Percentiles rank a stretch among this genome's conserved stretches.
Conservation (phyloP, 768 basidiomycete species). For the Clitopilus hobsonii region DNA sequence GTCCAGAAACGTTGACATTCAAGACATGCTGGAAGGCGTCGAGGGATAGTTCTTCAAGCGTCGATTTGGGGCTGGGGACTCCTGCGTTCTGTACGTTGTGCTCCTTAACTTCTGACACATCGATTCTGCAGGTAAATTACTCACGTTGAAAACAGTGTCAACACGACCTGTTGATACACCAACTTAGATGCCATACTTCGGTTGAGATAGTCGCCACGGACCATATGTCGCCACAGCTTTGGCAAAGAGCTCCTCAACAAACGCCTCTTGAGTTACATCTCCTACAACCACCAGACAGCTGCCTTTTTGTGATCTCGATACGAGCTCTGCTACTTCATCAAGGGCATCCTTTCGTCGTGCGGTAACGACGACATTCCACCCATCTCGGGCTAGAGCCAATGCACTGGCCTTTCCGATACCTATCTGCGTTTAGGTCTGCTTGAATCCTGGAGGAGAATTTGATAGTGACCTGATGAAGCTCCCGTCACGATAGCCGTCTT, state of each 20-base stretch:
- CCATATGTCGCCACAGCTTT: conserved; percentile 54
- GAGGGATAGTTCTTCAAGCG: conserved; percentile 58
- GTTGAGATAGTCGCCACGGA: conserved; percentile 14
- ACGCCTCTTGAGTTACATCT: conserved; percentile 60
- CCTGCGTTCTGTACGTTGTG: conserved; percentile 78
- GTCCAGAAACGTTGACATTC: conserved; percentile 66
- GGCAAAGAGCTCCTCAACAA: conserved; percentile 58
- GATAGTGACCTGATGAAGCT: conserved; percentile 47
- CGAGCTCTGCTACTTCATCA: conserved; percentile 47
- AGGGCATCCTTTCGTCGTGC: conserved; percentile 58
- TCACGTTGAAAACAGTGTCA: conserved; percentile 81
- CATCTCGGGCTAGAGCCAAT: conserved; percentile 62
- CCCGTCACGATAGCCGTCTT: conserved; percentile 37
- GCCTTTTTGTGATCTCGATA: conserved; percentile 22
- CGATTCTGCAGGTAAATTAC: not conserved
- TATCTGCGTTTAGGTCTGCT: conserved; percentile 8
- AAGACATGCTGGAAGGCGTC: conserved; percentile 61
- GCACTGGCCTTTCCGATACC: conserved; percentile 66
- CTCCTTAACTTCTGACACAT: not conserved
- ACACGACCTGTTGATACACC: conserved; percentile 47
- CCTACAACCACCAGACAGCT: conserved; percentile 46
- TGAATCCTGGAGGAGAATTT: not conserved
- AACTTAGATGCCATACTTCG: not conserved
- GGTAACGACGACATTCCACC: conserved; percentile 66
- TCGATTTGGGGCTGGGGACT: conserved; percentile 38